A percentile compares a stretch with the other conserved stretches of the same genome.
Evolutionary conservation across 495 filamentous ascomycete genomes (phyloP).

Genomic region (Podospora appendiculata): DNA sequence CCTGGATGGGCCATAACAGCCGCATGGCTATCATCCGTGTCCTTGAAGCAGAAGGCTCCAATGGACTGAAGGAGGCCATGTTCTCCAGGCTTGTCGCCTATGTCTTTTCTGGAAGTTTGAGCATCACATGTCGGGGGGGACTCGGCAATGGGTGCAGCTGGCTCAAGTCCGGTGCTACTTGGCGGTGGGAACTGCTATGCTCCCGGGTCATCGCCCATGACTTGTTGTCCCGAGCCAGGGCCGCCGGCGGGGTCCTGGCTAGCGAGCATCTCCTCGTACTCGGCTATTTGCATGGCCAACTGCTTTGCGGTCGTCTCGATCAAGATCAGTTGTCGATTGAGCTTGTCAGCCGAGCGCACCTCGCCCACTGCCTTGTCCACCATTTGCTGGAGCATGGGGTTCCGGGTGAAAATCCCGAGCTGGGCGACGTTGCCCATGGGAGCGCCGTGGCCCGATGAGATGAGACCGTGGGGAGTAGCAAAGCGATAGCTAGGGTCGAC

Average conservation of each 20-base stretch:
- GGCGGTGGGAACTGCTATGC: conserved; percentile 1
- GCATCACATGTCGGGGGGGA: no score
- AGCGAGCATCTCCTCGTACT: conserved; percentile 29
- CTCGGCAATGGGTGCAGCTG: no score
- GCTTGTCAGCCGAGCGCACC: conserved; percentile 32
- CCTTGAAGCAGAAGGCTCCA: no score
- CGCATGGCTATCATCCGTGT: no score
- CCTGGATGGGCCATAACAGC: no score
- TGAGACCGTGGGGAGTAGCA: conserved; percentile 9
- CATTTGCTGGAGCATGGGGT: conserved; percentile 28
- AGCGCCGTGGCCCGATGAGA: conserved; percentile 8
- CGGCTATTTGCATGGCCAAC: conserved; percentile 32
- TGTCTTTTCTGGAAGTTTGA: no score
- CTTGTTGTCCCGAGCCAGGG: conserved; percentile 14
- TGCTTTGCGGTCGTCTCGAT: conserved; percentile 36
- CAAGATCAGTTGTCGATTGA: conserved; percentile 29
- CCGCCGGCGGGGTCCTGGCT: conserved; percentile 8
- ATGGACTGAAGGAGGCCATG: no score
- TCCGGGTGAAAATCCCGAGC: conserved; percentile 22
- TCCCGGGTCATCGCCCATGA: conserved; percentile 21
- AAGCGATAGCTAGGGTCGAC: conserved; percentile 16
- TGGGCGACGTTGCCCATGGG: conserved; percentile 8
- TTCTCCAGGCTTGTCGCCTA: no score
- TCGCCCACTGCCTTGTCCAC: conserved; percentile 32
- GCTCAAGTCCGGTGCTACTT: no score